phyloP scores from a whole-genome alignment of 495 filamentous ascomycete species.

The Venustampulla echinocandica region DNA sequence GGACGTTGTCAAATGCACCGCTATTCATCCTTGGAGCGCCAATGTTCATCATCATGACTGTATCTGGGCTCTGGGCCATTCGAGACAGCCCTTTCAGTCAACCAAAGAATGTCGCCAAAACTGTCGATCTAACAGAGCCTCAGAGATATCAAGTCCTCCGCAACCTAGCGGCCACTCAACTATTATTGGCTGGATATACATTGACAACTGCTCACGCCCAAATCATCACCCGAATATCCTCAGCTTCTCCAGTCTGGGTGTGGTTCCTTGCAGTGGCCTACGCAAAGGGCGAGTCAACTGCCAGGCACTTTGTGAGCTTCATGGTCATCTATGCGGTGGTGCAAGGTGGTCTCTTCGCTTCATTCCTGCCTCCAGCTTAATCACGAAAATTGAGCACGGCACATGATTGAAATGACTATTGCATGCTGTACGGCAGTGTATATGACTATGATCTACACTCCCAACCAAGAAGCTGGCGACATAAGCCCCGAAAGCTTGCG shows the following conservation, averaged over 20 bases:
- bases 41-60: conserved; percentile 59
- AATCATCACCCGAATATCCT: conserved; percentile 82
- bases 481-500: too few relatives aligned
- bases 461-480: too few relatives aligned
- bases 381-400: too few relatives aligned
- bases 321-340: conserved; percentile 77
- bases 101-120: not conserved
- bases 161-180: conserved; percentile 57
- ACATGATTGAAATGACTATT: too few relatives aligned
- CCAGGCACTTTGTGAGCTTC: conserved; percentile 51
- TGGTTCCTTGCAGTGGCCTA: conserved; percentile 55
- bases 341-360: conserved; percentile 76
- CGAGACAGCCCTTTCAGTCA: too few relatives aligned
- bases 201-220: conserved; percentile 82
- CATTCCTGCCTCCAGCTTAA: conserved; percentile 93
- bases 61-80: conserved; percentile 49
- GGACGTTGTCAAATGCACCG: conserved; percentile 78
- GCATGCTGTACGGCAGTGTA: too few relatives aligned
- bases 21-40: conserved; percentile 79
- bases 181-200: conserved; percentile 61
- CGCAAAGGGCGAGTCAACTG: conserved; percentile 23
- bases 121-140: too few relatives aligned
- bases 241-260: conserved; percentile 85
- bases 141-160: too few relatives aligned
- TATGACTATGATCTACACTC: too few relatives aligned